A percentile compares a stretch with the other conserved stretches of the same genome.
Conservation (phyloP, 1,284 basidiomycete genomes). For the Marasmius tenuissimus region DNA sequence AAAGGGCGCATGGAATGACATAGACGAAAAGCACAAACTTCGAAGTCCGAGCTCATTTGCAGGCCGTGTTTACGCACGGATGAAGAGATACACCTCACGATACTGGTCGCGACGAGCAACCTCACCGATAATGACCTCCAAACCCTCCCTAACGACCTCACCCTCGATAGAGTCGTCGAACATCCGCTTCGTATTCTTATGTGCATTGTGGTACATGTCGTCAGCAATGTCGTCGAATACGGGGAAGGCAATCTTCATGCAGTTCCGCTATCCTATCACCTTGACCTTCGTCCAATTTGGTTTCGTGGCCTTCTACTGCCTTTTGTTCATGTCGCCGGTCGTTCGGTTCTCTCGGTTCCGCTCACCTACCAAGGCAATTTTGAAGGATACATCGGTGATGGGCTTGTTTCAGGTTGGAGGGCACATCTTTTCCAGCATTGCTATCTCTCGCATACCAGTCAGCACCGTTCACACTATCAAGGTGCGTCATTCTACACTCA, state of each 20-base stretch:
- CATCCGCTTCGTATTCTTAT: slow-evolving; percentile 61
- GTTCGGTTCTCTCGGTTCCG: slow-evolving; percentile 70
- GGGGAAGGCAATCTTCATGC: slow-evolving; percentile 83
- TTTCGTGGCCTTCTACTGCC: slow-evolving; percentile 87
- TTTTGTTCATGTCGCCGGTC: slow-evolving; percentile 75
- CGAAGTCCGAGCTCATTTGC: slow-evolving; percentile 10
- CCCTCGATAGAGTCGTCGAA: slow-evolving; percentile 26
- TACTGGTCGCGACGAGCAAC: not conserved
- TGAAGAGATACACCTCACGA: not conserved
- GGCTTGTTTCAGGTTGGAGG: slow-evolving; percentile 95
- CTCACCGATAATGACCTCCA: slow-evolving; percentile 9
- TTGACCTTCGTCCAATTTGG: slow-evolving; percentile 98
- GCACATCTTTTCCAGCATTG: slow-evolving; percentile 96
- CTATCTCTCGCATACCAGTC: slow-evolving; percentile 94
- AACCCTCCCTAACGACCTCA: slow-evolving; percentile 24
- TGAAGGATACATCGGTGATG: slow-evolving; percentile 86
- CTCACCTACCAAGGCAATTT: slow-evolving; percentile 68
- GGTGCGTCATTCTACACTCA: slow-evolving; percentile 47
- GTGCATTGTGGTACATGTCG: slow-evolving; percentile 79
- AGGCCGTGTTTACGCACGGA: not conserved
- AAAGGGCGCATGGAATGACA: slow-evolving; percentile 7
- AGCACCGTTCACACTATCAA: slow-evolving; percentile 99
- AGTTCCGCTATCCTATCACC: slow-evolving; percentile 87
- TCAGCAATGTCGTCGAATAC: slow-evolving; percentile 90
- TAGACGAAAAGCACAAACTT: slow-evolving; percentile 16